A percentile compares a stretch with the other conserved stretches of the same genome.
Conservation (phyloP, 768 basidiomycete species). For the Rhizopogon sp. region DNA sequence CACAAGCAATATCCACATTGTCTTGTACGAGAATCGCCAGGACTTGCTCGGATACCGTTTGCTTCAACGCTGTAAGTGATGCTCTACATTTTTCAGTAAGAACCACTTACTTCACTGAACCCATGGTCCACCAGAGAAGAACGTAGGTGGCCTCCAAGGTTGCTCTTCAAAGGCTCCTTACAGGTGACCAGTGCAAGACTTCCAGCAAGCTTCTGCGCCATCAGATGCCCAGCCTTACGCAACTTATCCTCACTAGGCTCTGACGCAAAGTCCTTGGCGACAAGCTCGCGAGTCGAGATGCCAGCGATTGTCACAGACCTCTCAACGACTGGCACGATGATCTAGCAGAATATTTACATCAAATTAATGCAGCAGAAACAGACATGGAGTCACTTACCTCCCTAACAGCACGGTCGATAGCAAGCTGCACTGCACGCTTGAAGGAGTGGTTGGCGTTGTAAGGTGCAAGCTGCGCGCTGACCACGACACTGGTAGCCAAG, state of each 20-base stretch:
- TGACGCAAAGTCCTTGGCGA: slow-evolving; percentile 93
- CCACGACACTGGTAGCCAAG: slow-evolving; percentile 66
- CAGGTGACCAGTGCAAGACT: slow-evolving; percentile 96
- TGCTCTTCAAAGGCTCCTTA: slow-evolving; percentile 93
- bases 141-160: slow-evolving; percentile 86
- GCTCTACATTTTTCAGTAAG: not conserved
- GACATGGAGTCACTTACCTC: slow-evolving; percentile 50
- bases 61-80: slow-evolving; percentile 26
- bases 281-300: slow-evolving; percentile 93
- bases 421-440: slow-evolving; percentile 86
- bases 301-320: slow-evolving; percentile 97
- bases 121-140: slow-evolving; percentile 80
- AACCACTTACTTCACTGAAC: slow-evolving; percentile 67
- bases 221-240: slow-evolving; percentile 86
- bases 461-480: slow-evolving; percentile 73
- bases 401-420: slow-evolving; percentile 90
- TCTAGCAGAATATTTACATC: slow-evolving; percentile 38
- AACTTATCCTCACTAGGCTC: slow-evolving; percentile 89
- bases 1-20: slow-evolving; percentile 90
- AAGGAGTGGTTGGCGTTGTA: slow-evolving; percentile 76
- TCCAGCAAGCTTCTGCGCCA: slow-evolving; percentile 96
- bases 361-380: not conserved
- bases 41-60: slow-evolving; percentile 79
- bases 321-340: slow-evolving; percentile 96
- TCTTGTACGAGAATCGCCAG: slow-evolving; percentile 79